Evolutionary conservation across 2,329 filamentous ascomycete species (phyloP).

Genomic region (Leptographium radiaticola): DNA sequence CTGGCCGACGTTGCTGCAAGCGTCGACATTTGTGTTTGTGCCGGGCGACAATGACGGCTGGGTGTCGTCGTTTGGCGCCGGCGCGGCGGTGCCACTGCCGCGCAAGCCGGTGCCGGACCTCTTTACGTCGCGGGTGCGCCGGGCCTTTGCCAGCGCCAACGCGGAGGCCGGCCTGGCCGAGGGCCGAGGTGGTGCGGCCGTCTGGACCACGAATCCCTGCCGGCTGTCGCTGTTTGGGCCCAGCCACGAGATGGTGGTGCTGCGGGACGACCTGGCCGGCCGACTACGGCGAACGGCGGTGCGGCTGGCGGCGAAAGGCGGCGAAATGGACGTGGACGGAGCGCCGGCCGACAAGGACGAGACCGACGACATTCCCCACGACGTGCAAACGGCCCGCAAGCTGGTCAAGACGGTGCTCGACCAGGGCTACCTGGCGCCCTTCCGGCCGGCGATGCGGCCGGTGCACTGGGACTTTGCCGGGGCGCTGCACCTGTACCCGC

Average conservation of each 20-base stretch:
- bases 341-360: conserved; percentile 3
- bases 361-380: conserved; percentile 27
- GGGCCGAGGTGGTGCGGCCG: conserved; percentile 51
- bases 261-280: conserved; percentile 74
- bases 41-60: conserved; percentile 97
- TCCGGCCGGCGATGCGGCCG: conserved; percentile 65
- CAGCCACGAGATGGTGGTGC: conserved; percentile 72
- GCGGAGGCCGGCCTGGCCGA: conserved; percentile 45
- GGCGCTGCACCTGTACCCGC: conserved; percentile 69
- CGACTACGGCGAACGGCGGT: conserved; percentile 68
- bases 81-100: conserved; percentile 57
- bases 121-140: conserved; percentile 76
- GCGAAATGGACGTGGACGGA: background rate
- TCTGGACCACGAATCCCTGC: conserved; percentile 84
- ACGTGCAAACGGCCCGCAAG: conserved; percentile 51
- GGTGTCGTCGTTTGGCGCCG: conserved; percentile 72
- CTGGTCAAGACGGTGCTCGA: conserved; percentile 86
- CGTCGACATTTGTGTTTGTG: conserved; percentile 79
- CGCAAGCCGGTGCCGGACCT: conserved; percentile 66
- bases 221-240: conserved; percentile 77
- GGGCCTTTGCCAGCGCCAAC: conserved; percentile 69
- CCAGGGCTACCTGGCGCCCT: conserved; percentile 80
- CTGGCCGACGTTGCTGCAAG: conserved; percentile 66
- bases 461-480: conserved; percentile 81
- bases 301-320: conserved; percentile 31